A percentile compares a stretch with the other conserved stretches of the same genome.
Conservation (phyloP, 1,284 basidiomycete species). For the Pseudozyma sp. region DNA sequence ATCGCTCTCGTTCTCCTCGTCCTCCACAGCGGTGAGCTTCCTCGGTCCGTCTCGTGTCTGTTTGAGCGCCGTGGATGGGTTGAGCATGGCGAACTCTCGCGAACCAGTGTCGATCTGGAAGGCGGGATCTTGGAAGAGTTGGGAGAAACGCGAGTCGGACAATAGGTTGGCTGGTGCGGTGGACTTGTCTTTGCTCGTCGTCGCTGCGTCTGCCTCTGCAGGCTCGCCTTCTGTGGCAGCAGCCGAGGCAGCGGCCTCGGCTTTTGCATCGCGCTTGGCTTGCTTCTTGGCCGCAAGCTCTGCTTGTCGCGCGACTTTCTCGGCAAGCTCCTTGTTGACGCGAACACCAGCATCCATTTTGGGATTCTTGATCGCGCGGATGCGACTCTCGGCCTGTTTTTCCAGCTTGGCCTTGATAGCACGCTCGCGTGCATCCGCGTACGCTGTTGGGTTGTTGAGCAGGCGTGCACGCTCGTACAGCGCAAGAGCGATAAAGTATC, state of each 20-base stretch:
- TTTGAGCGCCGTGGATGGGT: slow-evolving; percentile 78
- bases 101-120: slow-evolving; percentile 90
- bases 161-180: slow-evolving; percentile 72
- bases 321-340: slow-evolving; percentile 92
- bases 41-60: slow-evolving; percentile 60
- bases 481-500: slow-evolving; percentile 94
- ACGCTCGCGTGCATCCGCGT: slow-evolving; percentile 91
- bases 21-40: slow-evolving; percentile 80
- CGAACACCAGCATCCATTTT: slow-evolving; percentile 72
- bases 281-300: slow-evolving; percentile 74
- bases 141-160: slow-evolving; percentile 87
- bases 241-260: slow-evolving; percentile 15
- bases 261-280: slow-evolving; percentile 42
- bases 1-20: slow-evolving; percentile 87
- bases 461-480: slow-evolving; percentile 95
- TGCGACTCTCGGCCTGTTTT: slow-evolving; percentile 90
- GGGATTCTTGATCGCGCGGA: slow-evolving; percentile 72
- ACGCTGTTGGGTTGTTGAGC: slow-evolving; percentile 95
- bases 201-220: slow-evolving; percentile 69
- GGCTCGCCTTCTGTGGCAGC: slow-evolving; percentile 57
- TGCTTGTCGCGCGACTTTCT: slow-evolving; percentile 81
- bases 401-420: slow-evolving; percentile 89
- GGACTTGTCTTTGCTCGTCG: slow-evolving; percentile 61
- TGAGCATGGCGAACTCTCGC: slow-evolving; percentile 88
- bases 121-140: slow-evolving; percentile 91